Percentiles rank a stretch among this genome's conserved stretches.
Conservation (phyloP, 2,329 filamentous ascomycete species). For the Aspergillus sp. region DNA sequence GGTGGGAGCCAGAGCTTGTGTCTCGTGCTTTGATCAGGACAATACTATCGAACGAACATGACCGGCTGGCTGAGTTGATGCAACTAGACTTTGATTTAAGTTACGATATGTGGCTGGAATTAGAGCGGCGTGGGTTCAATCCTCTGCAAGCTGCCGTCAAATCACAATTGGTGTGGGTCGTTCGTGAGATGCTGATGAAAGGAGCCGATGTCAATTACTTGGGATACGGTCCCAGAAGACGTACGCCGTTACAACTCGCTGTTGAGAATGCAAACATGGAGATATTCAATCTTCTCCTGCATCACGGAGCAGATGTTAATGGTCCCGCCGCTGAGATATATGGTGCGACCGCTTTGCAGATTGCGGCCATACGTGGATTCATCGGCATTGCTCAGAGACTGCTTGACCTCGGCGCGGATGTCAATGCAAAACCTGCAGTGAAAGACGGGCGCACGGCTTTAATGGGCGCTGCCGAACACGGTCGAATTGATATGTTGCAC, state of each 20-base stretch:
- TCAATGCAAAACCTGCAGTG: conserved; percentile 22
- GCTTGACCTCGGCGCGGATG: conserved; percentile 23
- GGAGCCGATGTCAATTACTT: conserved; percentile 17
- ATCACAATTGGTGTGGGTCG: neutral
- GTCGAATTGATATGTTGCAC: conserved; percentile 32
- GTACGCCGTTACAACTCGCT: conserved; percentile 19
- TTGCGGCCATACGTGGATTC: conserved; percentile 29
- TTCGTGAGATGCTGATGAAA: neutral
- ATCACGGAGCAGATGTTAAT: conserved; percentile 17
- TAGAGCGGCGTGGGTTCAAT: rapidly evolving
- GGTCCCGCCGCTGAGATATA: neutral
- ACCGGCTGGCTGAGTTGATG: neutral
- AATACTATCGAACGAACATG: neutral
- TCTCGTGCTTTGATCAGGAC: neutral
- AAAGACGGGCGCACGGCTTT: conserved; percentile 29
- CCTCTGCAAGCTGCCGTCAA: neutral
- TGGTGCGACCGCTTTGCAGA: conserved; percentile 32
- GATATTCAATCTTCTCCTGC: conserved; percentile 17
- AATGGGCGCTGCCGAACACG: conserved; percentile 31
- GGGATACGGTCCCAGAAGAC: neutral
- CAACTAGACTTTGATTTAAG: neutral
- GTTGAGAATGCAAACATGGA: conserved; percentile 21
- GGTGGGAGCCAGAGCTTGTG: neutral
- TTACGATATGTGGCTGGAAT: neutral
- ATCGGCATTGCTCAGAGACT: conserved; percentile 24